phyloP scores from a whole-genome alignment of 2,329 filamentous ascomycete genomes.

The Colletotrichum sidae region DNA sequence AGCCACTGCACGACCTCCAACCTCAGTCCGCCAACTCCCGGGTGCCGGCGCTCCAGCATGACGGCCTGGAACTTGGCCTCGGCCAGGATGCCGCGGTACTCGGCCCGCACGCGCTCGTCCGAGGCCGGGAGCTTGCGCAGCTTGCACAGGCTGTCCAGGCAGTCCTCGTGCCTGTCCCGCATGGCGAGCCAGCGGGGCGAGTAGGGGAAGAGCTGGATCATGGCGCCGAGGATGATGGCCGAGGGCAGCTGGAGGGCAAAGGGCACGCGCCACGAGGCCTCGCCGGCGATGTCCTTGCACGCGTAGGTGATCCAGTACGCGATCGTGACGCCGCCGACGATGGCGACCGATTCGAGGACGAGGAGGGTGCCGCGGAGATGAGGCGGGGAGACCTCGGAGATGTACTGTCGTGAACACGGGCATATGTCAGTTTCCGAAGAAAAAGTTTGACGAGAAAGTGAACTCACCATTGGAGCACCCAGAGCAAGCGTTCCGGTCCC shows the following conservation, averaged over 20 bases:
- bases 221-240: not conserved
- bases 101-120: slow-evolving; percentile 56
- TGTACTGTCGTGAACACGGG: not conserved
- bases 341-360: slow-evolving; percentile 61
- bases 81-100: slow-evolving; percentile 61
- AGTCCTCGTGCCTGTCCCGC: slow-evolving; percentile 47
- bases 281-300: slow-evolving; percentile 54
- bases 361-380: slow-evolving; percentile 45
- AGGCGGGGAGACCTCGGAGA: not conserved
- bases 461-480: not conserved
- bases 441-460: no score
- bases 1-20: slow-evolving; percentile 58
- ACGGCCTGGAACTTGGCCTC: slow-evolving; percentile 56
- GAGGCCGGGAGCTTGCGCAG: slow-evolving; percentile 54
- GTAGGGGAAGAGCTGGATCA: not conserved
- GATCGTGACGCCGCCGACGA: slow-evolving; percentile 63
- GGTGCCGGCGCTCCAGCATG: slow-evolving; percentile 24
- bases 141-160: slow-evolving; percentile 49
- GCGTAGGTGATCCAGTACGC: slow-evolving; percentile 67
- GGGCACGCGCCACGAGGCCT: slow-evolving; percentile 41
- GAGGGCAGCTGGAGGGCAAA: not conserved
- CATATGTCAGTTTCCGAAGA: no score
- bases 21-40: slow-evolving; percentile 47
- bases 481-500: not conserved
- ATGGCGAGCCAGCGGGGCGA: slow-evolving; percentile 1